phyloP scores from a whole-genome alignment of 805 yeast genomes.

The Yarrowia phangngaensis region DNA sequence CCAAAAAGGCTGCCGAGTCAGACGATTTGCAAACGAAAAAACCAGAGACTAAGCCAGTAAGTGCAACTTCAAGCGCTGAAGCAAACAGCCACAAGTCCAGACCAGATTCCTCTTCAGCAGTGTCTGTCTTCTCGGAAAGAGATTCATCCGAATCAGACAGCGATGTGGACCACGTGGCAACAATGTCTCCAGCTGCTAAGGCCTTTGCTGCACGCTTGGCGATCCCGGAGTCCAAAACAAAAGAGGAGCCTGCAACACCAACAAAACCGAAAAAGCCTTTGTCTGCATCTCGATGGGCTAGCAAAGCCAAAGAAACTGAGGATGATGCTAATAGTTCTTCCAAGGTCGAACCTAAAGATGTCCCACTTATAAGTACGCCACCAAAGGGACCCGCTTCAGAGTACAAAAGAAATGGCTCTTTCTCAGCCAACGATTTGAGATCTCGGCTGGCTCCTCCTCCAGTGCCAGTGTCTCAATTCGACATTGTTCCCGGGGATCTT shows the following conservation, averaged over 20 bases:
- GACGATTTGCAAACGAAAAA: too few species aligned
- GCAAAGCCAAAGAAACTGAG: background rate
- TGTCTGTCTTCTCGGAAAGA: constrained; percentile 15
- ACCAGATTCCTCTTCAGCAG: constrained; percentile 10
- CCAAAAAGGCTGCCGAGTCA: constrained; percentile 15
- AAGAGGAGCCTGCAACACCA: background rate
- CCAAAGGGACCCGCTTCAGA: constrained; percentile 19
- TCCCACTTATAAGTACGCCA: constrained; percentile 16
- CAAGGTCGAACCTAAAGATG: constrained; percentile 18
- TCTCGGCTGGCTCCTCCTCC: constrained; percentile 8
- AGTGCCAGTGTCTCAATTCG: constrained; percentile 7
- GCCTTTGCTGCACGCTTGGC: constrained; percentile 18
- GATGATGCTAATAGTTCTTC: background rate
- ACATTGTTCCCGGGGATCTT: constrained; percentile 10
- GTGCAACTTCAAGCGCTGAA: background rate
- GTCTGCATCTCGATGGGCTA: constrained; percentile 10
- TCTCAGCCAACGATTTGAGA: constrained; percentile 16
- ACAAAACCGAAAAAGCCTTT: constrained; percentile 3
- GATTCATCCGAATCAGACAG: constrained; percentile 18
- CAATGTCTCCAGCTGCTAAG: constrained; percentile 18
- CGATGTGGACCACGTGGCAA: constrained; percentile 5
- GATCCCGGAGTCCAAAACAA: constrained; percentile 4
- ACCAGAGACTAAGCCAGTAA: too few species aligned
- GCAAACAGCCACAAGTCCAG: background rate
- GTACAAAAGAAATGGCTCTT: background rate